Base-by-base conservation (phyloP, 257 asterid species). In the Marsdenia floribunda region DNA sequence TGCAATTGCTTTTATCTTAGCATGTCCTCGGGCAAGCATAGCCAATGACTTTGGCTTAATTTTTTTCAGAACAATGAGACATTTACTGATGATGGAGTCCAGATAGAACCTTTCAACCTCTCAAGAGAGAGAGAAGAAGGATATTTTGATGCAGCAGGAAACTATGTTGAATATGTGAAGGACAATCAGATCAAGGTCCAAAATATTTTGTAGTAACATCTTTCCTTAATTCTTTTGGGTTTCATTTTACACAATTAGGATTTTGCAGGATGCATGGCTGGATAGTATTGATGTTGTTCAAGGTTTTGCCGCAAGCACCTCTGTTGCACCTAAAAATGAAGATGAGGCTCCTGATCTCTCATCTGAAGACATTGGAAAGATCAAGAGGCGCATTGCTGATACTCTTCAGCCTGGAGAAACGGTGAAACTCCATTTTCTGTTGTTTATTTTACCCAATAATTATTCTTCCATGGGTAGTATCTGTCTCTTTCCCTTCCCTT, bases 241-340 rank as follows among this genome's bases (percentile, higher is more conserved):
- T 66, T 71, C 57, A 46, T 55, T 77, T 71, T 37, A 47, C 10
- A 38, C 13, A 37, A 12, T 38, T 37, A 42, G 16, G 64, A 18
- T 66, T 80, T 75, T 76, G 73, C 88, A 95, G 99, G 99, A 95
- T 81, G 99, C 99, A 35, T 95, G 99, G 99, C 96, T 95, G 77
- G 99, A 92, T 80, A 91, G 91, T 67, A 82, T 92, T 77, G 99
- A 92, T 68, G 77, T 79, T 61, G 76, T 54, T 60, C 74, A 74
- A 78, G 83, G 74, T 68, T 85, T 78, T 85, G 71, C 80, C 73
- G 83, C 72, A 60, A 83, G 84, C 78, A 76, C n/a, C n/a, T 63
- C 84, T 14, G 71, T 65, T 73, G 74, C 80, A 71, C 77, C 77
- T 14, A 61, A 75, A 70, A 72, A 57, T 59, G 88, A 85, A 72